phyloP scores from a whole-genome alignment of 148 eudicot species.

The Rhododendron ferrugineum region DNA sequence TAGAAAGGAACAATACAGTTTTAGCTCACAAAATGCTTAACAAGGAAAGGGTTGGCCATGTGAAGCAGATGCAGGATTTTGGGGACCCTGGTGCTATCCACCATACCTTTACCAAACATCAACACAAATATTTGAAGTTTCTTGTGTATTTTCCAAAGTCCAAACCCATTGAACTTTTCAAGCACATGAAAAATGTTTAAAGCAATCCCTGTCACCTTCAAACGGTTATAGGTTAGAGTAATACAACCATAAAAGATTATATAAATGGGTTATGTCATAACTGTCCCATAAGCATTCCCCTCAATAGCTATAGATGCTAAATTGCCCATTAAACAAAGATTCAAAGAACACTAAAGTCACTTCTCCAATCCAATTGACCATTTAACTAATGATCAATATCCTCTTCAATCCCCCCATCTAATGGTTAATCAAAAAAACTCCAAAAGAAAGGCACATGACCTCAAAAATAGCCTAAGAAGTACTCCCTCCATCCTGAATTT shows the following conservation, averaged over 20 bases:
- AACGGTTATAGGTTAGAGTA: neutral
- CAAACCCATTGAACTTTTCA: neutral
- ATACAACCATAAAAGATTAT: neutral
- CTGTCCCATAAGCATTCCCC: neutral
- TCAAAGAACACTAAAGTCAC: neutral
- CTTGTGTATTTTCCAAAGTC: neutral
- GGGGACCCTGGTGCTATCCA: neutral
- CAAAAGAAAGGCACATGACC: neutral
- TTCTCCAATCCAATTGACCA: neutral
- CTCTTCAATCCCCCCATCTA: neutral
- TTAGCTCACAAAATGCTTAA: neutral
- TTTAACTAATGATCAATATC: neutral
- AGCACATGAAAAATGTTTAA: neutral
- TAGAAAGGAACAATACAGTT: neutral
- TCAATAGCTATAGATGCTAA: neutral
- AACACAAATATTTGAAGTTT: neutral
- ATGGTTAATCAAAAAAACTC: neutral
- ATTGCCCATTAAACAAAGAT: neutral
- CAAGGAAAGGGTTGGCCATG: too few species aligned
- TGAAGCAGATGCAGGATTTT: too few species aligned
- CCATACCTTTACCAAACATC: neutral
- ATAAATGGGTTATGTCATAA: neutral
- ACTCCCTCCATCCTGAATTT: too few species aligned
- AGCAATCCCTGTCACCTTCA: neutral
- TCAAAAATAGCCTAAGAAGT: neutral